A percentile compares a stretch with the other conserved stretches of the same genome.
These are phyloP conservation scores for Venturia asperata DNA, from an alignment of 2,329 filamentous ascomycete species.

Conservation along the genomic window DNA sequence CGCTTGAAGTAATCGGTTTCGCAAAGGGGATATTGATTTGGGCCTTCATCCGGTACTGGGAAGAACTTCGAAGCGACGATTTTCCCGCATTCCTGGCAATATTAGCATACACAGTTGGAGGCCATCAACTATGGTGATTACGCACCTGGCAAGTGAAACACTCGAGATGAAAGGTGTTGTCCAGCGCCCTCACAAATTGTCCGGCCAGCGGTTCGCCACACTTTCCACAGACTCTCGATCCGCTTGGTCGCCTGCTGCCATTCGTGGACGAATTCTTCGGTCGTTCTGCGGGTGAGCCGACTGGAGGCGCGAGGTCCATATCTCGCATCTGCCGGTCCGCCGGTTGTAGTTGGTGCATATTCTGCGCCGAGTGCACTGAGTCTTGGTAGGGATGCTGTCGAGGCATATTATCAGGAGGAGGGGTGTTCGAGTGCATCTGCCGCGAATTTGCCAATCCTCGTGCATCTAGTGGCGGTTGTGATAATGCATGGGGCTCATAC, in stretches of 20 bases:
- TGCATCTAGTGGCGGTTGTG: not conserved
- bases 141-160: conserved; percentile 95
- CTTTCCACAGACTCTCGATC: conserved; percentile 59
- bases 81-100: conserved; percentile 79
- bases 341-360: not conserved
- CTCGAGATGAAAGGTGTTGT: conserved; percentile 91
- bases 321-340: conserved; percentile 7
- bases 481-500: conserved; percentile 7
- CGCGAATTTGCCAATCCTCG: not conserved
- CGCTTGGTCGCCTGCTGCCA: conserved; percentile 30
- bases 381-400: conserved; percentile 12
- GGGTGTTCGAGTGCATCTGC: conserved; percentile 12
- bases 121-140: conserved; percentile 23
- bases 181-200: conserved; percentile 90
- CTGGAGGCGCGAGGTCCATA: not conserved
- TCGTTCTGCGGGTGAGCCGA: not conserved
- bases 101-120: conserved; percentile 15
- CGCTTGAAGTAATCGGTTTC: conserved; percentile 95
- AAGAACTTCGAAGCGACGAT: conserved; percentile 99
- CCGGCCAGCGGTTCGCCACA: conserved; percentile 82
- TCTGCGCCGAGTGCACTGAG: conserved; percentile 1
- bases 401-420: conserved; percentile 7
- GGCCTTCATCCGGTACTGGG: conserved; percentile 84
- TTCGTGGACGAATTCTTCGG: conserved; percentile 13
- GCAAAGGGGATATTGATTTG: conserved; percentile 87